Evolutionary conservation across 805 yeast genomes (phyloP).

Genomic region (Hanseniaspora opuntiae): DNA sequence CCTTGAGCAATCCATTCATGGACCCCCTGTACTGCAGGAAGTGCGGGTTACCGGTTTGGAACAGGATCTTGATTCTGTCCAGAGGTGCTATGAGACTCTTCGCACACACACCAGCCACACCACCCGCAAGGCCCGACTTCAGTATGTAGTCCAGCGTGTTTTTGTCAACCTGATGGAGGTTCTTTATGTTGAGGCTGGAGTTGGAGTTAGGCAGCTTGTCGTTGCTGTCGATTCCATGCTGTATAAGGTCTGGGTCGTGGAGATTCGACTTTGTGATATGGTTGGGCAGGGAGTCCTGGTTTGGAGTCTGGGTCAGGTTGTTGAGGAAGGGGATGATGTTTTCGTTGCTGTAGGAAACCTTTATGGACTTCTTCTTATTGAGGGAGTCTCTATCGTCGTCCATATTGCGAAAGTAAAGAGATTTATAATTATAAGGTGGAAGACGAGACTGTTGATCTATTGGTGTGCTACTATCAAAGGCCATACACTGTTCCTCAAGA

Average conservation of each 20-base stretch:
- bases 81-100: conserved; percentile 90
- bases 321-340: not conserved
- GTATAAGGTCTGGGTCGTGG: conserved; percentile 10
- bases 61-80: conserved; percentile 85
- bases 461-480: too few relatives aligned
- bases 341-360: not conserved
- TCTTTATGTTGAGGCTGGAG: not conserved
- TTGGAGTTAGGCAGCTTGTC: not conserved
- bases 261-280: conserved; percentile 7
- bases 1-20: conserved; percentile 57
- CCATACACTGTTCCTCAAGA: too few relatives aligned
- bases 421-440: not conserved
- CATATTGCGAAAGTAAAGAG: not conserved
- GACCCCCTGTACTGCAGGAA: conserved; percentile 71
- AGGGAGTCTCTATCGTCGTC: not conserved
- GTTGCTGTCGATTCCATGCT: conserved; percentile 10
- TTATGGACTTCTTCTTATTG: not conserved
- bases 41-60: conserved; percentile 89
- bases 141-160: conserved; percentile 65
- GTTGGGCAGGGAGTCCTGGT: not conserved
- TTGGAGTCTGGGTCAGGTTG: not conserved
- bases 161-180: conserved; percentile 31
- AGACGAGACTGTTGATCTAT: not conserved
- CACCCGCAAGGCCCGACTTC: conserved; percentile 85
- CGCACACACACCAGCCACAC: conserved; percentile 90